Conservation (phyloP, 108 stramenopile genomes). For the Parietichytrium sp. region DNA sequence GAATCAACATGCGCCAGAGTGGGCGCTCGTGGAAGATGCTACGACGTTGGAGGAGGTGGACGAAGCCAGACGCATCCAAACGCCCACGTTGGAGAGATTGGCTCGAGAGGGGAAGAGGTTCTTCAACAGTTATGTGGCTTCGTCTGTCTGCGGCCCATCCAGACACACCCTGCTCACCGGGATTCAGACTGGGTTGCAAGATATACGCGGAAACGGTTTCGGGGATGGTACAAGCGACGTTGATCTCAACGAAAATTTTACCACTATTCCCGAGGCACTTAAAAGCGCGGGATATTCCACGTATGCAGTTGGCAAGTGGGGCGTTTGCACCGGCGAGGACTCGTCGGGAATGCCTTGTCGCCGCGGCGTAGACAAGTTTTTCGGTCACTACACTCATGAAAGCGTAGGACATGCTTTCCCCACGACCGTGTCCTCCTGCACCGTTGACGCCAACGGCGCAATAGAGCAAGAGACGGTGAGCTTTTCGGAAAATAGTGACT, state of each 20-base stretch:
- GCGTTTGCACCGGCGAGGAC: not conserved
- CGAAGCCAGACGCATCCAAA: not conserved
- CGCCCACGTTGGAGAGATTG: slow-evolving; percentile 3
- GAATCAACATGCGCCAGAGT: slow-evolving; percentile 7
- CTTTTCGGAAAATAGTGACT: not conserved
- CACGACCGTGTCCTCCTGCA: not conserved
- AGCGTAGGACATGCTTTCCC: slow-evolving; percentile 8
- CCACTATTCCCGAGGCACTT: not conserved
- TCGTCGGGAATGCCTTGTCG: slow-evolving; percentile 7
- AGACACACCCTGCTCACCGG: not conserved
- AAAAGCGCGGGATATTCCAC: not conserved
- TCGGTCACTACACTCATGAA: slow-evolving; percentile 4
- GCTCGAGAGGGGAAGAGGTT: slow-evolving; percentile 22
- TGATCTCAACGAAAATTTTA: not conserved
- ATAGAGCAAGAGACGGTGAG: not conserved
- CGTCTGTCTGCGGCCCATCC: not conserved
- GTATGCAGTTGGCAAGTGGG: slow-evolving; percentile 37
- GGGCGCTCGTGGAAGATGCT: not conserved
- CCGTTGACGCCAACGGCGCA: not conserved
- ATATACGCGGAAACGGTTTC: not conserved
- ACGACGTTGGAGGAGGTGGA: not conserved
- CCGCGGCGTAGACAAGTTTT: slow-evolving; percentile 24
- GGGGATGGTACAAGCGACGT: not conserved
- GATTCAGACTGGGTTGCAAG: not conserved
- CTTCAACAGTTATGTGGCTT: not conserved